Base-by-base conservation (phyloP, 768 basidiomycete species). In the Naganishia vishniacii region DNA sequence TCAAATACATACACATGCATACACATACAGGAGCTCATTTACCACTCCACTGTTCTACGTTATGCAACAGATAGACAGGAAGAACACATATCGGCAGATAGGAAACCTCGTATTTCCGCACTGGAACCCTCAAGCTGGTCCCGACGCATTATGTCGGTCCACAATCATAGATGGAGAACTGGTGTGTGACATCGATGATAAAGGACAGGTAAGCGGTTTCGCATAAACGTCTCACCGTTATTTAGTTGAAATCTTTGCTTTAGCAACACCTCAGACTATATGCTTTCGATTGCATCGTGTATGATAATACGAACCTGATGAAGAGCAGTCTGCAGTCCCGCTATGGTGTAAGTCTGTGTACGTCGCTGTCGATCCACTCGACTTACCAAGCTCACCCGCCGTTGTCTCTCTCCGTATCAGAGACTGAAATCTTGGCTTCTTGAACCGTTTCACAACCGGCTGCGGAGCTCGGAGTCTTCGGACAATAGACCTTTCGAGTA, bases 141-240 rank as follows among this genome's bases (percentile, higher is more conserved):
- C n/a, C 2, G 42, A 40, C 23, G 80, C 79, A 20, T 86, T 88
- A 2, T 81, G 95, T 42, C 81, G 83, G 68, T 86, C 88, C 72
- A 89, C 89, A 0, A 80, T 99, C 11, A 78, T 98, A 20, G 95
- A 99, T 72, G 95, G 90, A 40, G 95, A 99, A 75, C 84, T 98
- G 45, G 91, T 99, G 5, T 80, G 90, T 59, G 95, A 99, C 72
- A 82, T 87, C 26, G 90, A 97, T 73, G 88, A 87, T 9, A 78
- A 76, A 40, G 84, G 83, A 47, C 79, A 81, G 73, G 92, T 89
- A 68, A 68, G 85, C 66, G 15, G 9, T 41, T 76, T 15, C 8
- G 34, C 34, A 37, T 7, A 37, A 15, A 49, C 42, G 59, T 45
- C 6, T 49, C 25, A 25, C 48, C 11, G 31, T 25, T 12, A 12